phyloP scores from a whole-genome alignment of 805 yeast genomes.

The Metschnikowia cerradonensis region DNA sequence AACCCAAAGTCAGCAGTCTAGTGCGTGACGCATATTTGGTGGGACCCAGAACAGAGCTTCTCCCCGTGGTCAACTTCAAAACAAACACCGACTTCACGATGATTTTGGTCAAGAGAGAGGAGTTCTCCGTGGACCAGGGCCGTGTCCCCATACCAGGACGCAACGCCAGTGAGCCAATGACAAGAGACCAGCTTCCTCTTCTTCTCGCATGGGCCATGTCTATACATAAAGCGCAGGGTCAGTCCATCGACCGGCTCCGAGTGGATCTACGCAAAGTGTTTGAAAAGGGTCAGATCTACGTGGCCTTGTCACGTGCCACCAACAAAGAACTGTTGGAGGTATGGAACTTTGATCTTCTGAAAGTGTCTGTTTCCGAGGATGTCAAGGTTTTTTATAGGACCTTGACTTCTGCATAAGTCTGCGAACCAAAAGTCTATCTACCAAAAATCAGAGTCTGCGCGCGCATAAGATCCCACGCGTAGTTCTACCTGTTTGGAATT shows the following conservation, averaged over 20 bases:
- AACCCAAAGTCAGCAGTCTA: conserved; percentile 10
- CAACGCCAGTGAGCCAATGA: conserved; percentile 4
- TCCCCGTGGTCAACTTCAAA: conserved; percentile 49
- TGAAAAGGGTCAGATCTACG: conserved; percentile 94
- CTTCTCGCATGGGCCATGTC: conserved; percentile 96
- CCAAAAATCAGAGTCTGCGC: background rate
- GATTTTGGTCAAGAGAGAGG: conserved; percentile 29
- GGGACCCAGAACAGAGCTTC: conserved; percentile 11
- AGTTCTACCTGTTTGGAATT: too few relatives aligned
- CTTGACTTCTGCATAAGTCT: conserved; percentile 20
- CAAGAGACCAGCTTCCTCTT: conserved; percentile 64
- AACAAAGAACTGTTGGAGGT: conserved; percentile 81
- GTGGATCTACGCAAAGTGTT: conserved; percentile 76
- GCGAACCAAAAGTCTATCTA: too few relatives aligned
- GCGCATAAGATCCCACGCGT: background rate
- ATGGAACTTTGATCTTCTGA: conserved; percentile 58
- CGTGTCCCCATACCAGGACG: conserved; percentile 12
- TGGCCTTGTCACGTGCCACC: conserved; percentile 87
- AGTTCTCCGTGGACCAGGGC: conserved; percentile 31
- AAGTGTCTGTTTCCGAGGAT: conserved; percentile 64
- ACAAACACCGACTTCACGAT: conserved; percentile 28
- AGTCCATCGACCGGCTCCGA: conserved; percentile 69
- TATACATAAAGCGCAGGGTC: conserved; percentile 94
- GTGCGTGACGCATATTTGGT: conserved; percentile 9
- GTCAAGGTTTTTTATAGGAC: conserved; percentile 68